Evolutionary conservation across 352 stramenopile genomes (phyloP).

Genomic region (Albugo laibachii): DNA sequence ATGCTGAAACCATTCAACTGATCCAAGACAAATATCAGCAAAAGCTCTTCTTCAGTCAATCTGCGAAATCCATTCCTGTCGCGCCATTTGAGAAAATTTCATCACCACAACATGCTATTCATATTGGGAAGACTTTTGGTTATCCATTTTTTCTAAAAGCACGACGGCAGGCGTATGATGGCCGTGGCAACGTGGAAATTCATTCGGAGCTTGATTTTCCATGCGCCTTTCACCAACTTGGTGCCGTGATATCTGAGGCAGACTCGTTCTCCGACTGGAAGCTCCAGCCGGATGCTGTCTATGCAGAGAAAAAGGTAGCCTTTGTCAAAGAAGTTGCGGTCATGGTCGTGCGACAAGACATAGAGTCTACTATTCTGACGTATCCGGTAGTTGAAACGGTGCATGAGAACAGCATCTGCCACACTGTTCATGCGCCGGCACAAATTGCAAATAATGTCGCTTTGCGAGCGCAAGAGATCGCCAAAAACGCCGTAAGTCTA

Average conservation of each 20-base stretch:
- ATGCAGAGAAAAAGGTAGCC: slow-evolving; percentile 94
- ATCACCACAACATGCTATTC: slow-evolving; percentile 17
- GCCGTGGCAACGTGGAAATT: slow-evolving; percentile 91
- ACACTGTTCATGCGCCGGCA: slow-evolving; percentile 88
- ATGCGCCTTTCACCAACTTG: slow-evolving; percentile 66
- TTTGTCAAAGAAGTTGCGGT: slow-evolving; percentile 93
- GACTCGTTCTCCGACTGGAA: slow-evolving; percentile 3
- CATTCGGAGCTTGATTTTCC: slow-evolving; percentile 51
- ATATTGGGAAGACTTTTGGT: slow-evolving; percentile 43
- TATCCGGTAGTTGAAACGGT: slow-evolving; percentile 96
- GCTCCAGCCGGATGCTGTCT: slow-evolving; percentile 18
- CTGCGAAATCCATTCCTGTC: slow-evolving; percentile 24
- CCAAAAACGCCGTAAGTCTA: slow-evolving; percentile 42
- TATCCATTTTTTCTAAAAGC: slow-evolving; percentile 98
- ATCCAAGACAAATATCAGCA: slow-evolving; percentile 97
- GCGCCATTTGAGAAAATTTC: slow-evolving; percentile 32
- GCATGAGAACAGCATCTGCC: slow-evolving; percentile 93
- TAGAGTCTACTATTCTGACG: slow-evolving; percentile 33
- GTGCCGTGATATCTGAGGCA: slow-evolving; percentile 13
- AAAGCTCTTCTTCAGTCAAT: slow-evolving; percentile 71
- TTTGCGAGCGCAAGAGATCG: slow-evolving; percentile 31
- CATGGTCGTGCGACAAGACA: slow-evolving; percentile 85
- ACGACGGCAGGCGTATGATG: slow-evolving; percentile 90
- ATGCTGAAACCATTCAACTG: slow-evolving; percentile 80
- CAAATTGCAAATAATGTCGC: slow-evolving; percentile 22